Evolutionary conservation across 2,329 filamentous ascomycete species (phyloP).

Genomic region (Colletotrichum plurivorum): DNA sequence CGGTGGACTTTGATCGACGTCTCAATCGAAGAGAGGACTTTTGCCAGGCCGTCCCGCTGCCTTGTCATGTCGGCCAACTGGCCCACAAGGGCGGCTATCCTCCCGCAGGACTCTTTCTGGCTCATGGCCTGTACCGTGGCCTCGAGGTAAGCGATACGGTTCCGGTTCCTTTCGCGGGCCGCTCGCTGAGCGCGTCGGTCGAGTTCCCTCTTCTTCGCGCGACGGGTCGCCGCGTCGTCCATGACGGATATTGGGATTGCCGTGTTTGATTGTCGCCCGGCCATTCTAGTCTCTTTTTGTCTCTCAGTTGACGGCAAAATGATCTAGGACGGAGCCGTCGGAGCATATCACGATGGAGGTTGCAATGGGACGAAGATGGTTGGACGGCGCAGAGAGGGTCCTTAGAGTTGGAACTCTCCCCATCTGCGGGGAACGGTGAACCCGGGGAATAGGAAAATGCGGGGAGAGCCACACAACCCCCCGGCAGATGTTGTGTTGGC

Average conservation of each 20-base stretch:
- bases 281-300: neutral
- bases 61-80: constrained; percentile 43
- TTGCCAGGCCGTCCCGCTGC: constrained; percentile 40
- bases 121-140: constrained; percentile 43
- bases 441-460: constrained; percentile 1
- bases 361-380: constrained; percentile 18
- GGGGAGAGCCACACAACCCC: neutral
- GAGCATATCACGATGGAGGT: neutral
- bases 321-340: neutral
- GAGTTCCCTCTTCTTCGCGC: constrained; percentile 47
- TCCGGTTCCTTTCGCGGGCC: constrained; percentile 47
- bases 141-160: constrained; percentile 47
- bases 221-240: constrained; percentile 1
- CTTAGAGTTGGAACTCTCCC: neutral
- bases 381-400: constrained; percentile 4
- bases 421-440: constrained; percentile 16
- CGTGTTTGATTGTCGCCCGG: neutral
- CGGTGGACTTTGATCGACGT: constrained; percentile 12
- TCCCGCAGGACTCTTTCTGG: constrained; percentile 42
- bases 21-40: constrained; percentile 17
- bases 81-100: constrained; percentile 43
- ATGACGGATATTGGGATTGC: neutral
- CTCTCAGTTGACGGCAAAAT: neutral
- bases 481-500: neutral
- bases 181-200: constrained; percentile 47